phyloP scores from a whole-genome alignment of 352 stramenopile species.

The Phytophthora gonapodyides region DNA sequence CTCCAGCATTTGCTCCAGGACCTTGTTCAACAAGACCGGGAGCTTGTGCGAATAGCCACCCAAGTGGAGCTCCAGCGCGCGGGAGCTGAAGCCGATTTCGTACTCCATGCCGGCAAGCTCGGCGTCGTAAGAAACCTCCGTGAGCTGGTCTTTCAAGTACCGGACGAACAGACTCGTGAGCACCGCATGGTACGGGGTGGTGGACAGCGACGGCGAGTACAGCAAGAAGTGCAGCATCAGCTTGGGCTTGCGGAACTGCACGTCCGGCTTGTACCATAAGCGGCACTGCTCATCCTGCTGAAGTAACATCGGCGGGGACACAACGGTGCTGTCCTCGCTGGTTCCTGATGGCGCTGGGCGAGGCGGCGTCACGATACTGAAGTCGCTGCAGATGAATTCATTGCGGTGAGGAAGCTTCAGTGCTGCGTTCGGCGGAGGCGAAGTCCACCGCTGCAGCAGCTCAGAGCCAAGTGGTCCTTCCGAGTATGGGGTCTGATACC shows the following conservation, averaged over 20 bases:
- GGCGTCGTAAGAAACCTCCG: constrained; percentile 80
- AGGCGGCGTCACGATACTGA: constrained; percentile 55
- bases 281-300: constrained; percentile 55
- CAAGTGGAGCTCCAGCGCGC: constrained; percentile 80
- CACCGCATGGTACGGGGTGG: constrained; percentile 68
- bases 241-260: constrained; percentile 92
- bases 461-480: constrained; percentile 39
- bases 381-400: constrained; percentile 82
- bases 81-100: constrained; percentile 63
- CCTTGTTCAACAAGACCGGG: constrained; percentile 73
- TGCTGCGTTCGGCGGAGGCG: constrained; percentile 29
- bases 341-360: constrained; percentile 38
- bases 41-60: constrained; percentile 93
- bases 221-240: constrained; percentile 86
- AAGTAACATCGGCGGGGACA: constrained; percentile 41
- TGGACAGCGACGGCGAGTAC: constrained; percentile 58
- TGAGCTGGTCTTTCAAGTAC: constrained; percentile 85
- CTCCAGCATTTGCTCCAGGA: constrained; percentile 55
- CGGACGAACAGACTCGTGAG: constrained; percentile 76
- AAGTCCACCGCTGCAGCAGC: constrained; percentile 48
- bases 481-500: constrained; percentile 73
- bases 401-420: constrained; percentile 68
- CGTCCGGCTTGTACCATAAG: constrained; percentile 89
- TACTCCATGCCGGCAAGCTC: constrained; percentile 83
- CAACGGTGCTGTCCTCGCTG: constrained; percentile 1